A percentile compares a stretch with the other conserved stretches of the same genome.
Evolutionary conservation across 179 eudicot genomes (phyloP).

Genomic region (Dionaea muscipula): DNA sequence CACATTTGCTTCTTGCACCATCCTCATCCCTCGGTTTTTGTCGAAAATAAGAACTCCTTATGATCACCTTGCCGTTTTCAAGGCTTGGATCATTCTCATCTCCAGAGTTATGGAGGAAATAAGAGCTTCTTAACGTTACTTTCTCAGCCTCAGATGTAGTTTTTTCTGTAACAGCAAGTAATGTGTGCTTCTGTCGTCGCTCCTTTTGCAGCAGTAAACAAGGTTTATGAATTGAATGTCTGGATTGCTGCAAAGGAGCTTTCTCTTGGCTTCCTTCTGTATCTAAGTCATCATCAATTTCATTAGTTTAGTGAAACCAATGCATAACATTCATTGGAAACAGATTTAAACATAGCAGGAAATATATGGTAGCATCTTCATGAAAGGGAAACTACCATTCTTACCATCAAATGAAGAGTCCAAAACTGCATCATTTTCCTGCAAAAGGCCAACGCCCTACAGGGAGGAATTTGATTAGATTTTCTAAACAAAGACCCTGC

Average conservation of each 20-base stretch:
- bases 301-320: neutral
- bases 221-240: constrained; percentile 36
- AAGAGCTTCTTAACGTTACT: constrained; percentile 31
- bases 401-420: constrained; percentile 32
- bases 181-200: constrained; percentile 19
- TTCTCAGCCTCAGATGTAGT: constrained; percentile 15
- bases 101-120: constrained; percentile 28
- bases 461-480: constrained; percentile 4
- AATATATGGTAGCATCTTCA: neutral
- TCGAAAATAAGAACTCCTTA: constrained; percentile 32
- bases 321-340: neutral
- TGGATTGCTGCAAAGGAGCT: constrained; percentile 21
- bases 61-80: constrained; percentile 17
- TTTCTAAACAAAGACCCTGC: neutral
- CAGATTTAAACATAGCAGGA: too few relatives aligned
- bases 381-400: constrained; percentile 11
- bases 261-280: constrained; percentile 24
- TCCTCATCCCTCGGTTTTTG: constrained; percentile 20
- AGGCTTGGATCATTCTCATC: constrained; percentile 14
- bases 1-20: constrained; percentile 12
- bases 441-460: constrained; percentile 25
- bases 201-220: constrained; percentile 32
- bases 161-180: constrained; percentile 13
- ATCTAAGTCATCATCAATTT: constrained; percentile 11
- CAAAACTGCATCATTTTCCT: constrained; percentile 13